Evolutionary conservation across 2,329 filamentous ascomycete genomes (phyloP), one percentile per base, ranked within the genome.

Genomic region (Diaporthe sp.): DNA sequence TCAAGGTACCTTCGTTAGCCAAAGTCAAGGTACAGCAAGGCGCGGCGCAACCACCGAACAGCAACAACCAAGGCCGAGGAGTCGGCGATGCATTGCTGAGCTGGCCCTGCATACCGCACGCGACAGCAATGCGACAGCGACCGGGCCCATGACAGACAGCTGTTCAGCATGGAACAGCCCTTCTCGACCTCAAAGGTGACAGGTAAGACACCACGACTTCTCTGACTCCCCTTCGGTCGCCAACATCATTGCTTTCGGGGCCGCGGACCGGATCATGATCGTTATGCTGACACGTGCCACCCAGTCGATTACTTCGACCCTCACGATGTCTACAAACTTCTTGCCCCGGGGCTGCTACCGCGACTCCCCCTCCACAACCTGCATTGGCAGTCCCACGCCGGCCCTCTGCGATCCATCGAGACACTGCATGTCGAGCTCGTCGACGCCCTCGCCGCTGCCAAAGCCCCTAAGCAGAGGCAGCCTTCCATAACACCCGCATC

Each of bases 291-390:
- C 73, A 55, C 55, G 25, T 60, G 61, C 63, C 44, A 17, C 2
- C 60, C 81, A 98, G 95, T 98, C 87, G 96, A 98, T 88, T 99
- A 98, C 86, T 95, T 94, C 86, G 97, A 99, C 86, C 96, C 97
- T 72, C 94, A 95, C 82, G 93, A 94, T 81, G 90, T 98, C 78
- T 98, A 96, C 85, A 92, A 94, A 76, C 90, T 96, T 71, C 88
- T 98, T 58, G 93, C 94, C 15, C 92, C 94, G 3, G 92, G 96
- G 75, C 88, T 99, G 75, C 88, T 94, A 55, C 89, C 94, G 57
- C 93, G 94, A 73, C 89, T 98, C 0, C 97, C 97, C 47, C 89
- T 99, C 51, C 94, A 93, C 78, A 97, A 98, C 81, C 91, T 99
- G 61, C 95, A 98, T 82, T 99, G 97, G 97, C 97, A 98, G 84